phyloP scores from a whole-genome alignment of 495 filamentous ascomycete species.

The Aspergillus steynii region DNA sequence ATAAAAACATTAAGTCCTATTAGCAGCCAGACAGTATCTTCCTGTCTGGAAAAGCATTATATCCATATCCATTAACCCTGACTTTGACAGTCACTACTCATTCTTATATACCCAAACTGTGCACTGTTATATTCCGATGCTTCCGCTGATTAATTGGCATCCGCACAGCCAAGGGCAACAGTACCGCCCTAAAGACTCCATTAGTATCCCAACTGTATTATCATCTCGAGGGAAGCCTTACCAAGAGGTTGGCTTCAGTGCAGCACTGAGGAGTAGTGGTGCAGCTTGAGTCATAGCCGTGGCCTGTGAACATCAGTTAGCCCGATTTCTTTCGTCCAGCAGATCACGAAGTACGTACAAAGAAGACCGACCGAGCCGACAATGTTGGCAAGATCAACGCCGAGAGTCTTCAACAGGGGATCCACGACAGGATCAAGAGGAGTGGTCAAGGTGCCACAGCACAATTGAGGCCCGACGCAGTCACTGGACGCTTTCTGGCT shows the following conservation, averaged over 20 bases:
- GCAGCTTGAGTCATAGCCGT: constrained; percentile 28
- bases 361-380: constrained; percentile 49
- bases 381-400: constrained; percentile 79
- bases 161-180: constrained; percentile 29
- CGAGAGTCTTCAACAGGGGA: constrained; percentile 71
- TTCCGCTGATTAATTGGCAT: background rate
- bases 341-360: constrained; percentile 25
- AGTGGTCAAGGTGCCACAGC: constrained; percentile 36
- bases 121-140: too few relatives aligned
- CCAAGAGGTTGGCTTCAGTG: constrained; percentile 37
- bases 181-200: constrained; percentile 19
- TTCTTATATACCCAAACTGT: too few relatives aligned
- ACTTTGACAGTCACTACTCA: too few relatives aligned
- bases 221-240: constrained; percentile 16
- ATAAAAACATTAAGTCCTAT: too few relatives aligned
- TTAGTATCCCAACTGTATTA: constrained; percentile 3
- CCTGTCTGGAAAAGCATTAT: too few relatives aligned
- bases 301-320: constrained; percentile 20
- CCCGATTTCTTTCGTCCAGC: background rate
- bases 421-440: constrained; percentile 58
- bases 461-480: constrained; percentile 31
- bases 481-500: constrained; percentile 3
- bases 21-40: too few relatives aligned
- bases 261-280: constrained; percentile 33
- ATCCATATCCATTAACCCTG: too few relatives aligned